A percentile compares a stretch with the other conserved stretches of the same genome.
phyloP scores from a whole-genome alignment of 352 stramenopile genomes.

The Globisporangium barbulae region DNA sequence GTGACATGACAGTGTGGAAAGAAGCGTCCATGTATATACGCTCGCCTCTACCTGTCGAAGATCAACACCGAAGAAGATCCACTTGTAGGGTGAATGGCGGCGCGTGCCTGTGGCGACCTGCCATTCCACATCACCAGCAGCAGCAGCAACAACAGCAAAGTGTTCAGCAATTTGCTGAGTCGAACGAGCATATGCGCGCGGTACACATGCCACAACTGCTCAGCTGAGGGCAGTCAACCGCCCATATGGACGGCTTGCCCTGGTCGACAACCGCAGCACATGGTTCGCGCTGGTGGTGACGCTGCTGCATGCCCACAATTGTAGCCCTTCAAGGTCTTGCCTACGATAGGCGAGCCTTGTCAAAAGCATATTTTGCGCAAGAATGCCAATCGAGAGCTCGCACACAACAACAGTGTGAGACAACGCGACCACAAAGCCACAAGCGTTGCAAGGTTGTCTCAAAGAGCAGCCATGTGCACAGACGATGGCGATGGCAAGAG shows the following conservation, averaged over 20 bases:
- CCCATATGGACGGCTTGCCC: not conserved
- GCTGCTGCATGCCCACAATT: no score
- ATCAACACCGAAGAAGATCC: not conserved
- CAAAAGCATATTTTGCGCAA: no score
- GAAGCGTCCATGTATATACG: not conserved
- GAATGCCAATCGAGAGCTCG: no score
- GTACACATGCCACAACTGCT: not conserved
- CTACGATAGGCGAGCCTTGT: no score
- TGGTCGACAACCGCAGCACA: not conserved
- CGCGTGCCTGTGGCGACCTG: not conserved
- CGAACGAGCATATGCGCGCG: not conserved
- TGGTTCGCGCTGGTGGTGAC: no score
- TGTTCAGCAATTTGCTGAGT: not conserved
- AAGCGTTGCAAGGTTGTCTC: no score
- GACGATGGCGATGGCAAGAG: no score
- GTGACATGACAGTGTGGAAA: not conserved
- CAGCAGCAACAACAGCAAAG: not conserved
- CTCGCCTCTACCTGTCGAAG: not conserved
- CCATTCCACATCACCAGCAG: not conserved
- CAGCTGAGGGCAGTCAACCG: not conserved
- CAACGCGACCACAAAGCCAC: no score
- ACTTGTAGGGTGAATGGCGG: not conserved
- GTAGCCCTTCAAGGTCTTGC: no score
- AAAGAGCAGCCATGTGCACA: no score
- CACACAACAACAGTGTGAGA: no score